Percentiles rank a stretch among this genome's conserved stretches.
Evolutionary conservation across 176 grass and related monocot species (phyloP).

Genomic region (Eremochloa ophiuroides): DNA sequence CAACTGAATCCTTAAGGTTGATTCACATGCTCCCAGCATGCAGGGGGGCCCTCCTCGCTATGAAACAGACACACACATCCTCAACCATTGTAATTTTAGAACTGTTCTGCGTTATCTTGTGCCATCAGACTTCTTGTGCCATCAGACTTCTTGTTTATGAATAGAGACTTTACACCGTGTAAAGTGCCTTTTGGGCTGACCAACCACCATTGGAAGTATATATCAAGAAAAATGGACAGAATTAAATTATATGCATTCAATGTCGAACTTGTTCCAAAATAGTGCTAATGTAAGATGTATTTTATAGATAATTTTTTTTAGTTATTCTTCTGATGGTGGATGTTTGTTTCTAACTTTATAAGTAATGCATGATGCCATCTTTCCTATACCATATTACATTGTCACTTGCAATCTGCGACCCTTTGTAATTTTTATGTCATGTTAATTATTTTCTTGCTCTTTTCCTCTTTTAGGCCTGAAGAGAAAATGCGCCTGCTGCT

Average conservation of each 20-base stretch:
- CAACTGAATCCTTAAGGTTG: neutral
- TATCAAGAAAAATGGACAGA: neutral
- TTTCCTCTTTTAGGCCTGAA: conserved; percentile 56
- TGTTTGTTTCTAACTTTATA: neutral
- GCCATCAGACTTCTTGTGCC: too few species aligned
- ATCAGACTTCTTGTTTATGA: conserved; percentile 16
- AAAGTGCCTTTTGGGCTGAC: conserved; percentile 14
- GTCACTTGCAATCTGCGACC: neutral
- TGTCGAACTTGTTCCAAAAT: neutral
- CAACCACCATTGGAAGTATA: neutral
- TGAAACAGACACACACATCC: neutral
- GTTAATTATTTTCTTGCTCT: conserved; percentile 5
- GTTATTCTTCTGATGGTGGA: neutral
- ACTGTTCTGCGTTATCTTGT: conserved; percentile 11
- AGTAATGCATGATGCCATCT: neutral
- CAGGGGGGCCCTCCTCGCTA: neutral
- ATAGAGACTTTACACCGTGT: neutral
- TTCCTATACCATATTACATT: too few species aligned
- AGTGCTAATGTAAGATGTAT: neutral
- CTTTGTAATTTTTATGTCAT: neutral
- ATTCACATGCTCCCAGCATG: neutral
- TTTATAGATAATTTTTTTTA: neutral
- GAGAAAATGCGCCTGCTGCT: conserved; percentile 86
- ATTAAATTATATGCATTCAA: neutral
- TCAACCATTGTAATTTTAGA: neutral